Conservation (phyloP, 345 rosid genomes). For the Heritiera littoralis region DNA sequence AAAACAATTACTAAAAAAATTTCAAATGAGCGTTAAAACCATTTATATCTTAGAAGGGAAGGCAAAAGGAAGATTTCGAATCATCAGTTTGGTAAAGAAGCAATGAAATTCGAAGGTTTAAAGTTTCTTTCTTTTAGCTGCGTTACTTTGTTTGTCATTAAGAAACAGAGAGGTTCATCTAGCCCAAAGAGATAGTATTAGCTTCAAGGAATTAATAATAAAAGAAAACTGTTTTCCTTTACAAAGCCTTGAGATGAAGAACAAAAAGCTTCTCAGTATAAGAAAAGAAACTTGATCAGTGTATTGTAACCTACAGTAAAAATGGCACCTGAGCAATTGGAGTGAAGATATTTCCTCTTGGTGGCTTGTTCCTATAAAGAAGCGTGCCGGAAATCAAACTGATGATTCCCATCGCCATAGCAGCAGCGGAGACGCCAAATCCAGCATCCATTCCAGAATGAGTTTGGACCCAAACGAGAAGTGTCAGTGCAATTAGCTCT, state of each 20-base stretch:
- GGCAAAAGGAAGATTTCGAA: conserved; percentile 17
- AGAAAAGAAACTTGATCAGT: too few species aligned
- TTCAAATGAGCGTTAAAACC: conserved; percentile 1
- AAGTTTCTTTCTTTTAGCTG: conserved; percentile 6
- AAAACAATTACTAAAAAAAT: background rate
- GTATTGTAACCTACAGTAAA: background rate
- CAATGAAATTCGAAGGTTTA: background rate
- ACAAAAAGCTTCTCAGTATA: background rate
- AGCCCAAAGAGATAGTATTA: background rate
- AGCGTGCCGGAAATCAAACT: conserved; percentile 60
- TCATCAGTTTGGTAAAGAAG: background rate
- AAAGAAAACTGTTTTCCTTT: background rate
- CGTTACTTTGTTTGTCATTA: background rate
- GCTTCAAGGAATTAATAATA: background rate
- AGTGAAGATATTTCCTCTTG: conserved; percentile 78
- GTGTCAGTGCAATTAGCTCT: conserved; percentile 75
- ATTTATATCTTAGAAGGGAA: background rate
- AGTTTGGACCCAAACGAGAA: conserved; percentile 92
- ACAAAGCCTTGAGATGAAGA: background rate
- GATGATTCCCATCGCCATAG: conserved; percentile 75
- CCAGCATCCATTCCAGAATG: conserved; percentile 95
- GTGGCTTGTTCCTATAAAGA: conserved; percentile 64
- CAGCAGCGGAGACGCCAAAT: conserved; percentile 88
- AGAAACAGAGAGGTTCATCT: background rate
- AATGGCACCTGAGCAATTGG: conserved; percentile 77